Evolutionary conservation across 83 land plant genomes (phyloP).

Genomic region (Diphasiastrum complanatum): DNA sequence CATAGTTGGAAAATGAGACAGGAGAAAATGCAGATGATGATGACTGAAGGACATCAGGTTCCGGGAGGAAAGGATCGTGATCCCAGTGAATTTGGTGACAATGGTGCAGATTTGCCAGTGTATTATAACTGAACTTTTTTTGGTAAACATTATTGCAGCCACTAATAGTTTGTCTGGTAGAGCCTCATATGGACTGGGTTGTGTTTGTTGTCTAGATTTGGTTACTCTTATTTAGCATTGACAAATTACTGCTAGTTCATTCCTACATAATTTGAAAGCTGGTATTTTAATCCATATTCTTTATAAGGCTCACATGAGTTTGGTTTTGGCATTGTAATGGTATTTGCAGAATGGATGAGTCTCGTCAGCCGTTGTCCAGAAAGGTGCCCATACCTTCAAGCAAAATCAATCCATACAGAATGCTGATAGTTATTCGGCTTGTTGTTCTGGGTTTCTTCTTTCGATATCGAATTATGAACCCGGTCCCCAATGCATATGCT

Average conservation of each 20-base stretch:
- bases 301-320: background rate
- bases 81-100: conserved; percentile 3
- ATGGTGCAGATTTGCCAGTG: conserved; percentile 16
- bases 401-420: conserved; percentile 20
- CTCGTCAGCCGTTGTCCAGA: conserved; percentile 17
- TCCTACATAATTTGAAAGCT: too few relatives aligned
- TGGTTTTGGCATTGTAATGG: background rate
- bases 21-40: conserved; percentile 21
- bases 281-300: background rate
- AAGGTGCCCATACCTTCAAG: conserved; percentile 16
- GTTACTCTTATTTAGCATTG: too few relatives aligned
- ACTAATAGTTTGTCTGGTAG: background rate
- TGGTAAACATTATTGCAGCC: background rate
- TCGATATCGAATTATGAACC: conserved; percentile 22
- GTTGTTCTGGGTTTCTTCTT: conserved; percentile 20
- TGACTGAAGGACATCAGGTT: conserved; percentile 10
- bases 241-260: too few relatives aligned
- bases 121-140: background rate
- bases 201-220: too few relatives aligned
- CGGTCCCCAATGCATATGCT: conserved; percentile 15
- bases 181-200: background rate
- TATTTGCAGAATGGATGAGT: conserved; percentile 21
- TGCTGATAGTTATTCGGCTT: conserved; percentile 18
- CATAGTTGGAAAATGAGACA: conserved; percentile 25
- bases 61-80: conserved; percentile 21